phyloP scores from a whole-genome alignment of 129 eudicot genomes.

The Arctium minus region DNA sequence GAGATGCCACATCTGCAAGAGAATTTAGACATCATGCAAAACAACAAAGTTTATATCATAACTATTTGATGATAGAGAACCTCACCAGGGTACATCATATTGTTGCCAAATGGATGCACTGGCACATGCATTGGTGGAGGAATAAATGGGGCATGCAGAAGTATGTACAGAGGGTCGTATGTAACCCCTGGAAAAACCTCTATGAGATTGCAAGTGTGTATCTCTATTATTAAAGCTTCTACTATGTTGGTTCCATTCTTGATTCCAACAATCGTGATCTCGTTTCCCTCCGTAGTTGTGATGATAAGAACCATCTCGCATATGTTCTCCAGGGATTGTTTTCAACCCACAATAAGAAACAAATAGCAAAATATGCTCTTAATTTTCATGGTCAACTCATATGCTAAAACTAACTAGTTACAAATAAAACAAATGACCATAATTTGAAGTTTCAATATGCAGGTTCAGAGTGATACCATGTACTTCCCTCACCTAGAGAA shows the following conservation, averaged over 20 bases:
- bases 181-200: slow-evolving; percentile 53
- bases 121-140: slow-evolving; percentile 52
- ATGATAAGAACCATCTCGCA: slow-evolving; percentile 68
- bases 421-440: too few species aligned
- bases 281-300: slow-evolving; percentile 66
- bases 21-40: slow-evolving; percentile 5
- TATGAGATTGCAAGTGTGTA: slow-evolving; percentile 48
- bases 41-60: background rate
- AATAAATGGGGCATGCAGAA: slow-evolving; percentile 37
- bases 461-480: too few species aligned
- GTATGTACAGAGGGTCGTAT: slow-evolving; percentile 48
- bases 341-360: too few species aligned
- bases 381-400: too few species aligned
- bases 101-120: slow-evolving; percentile 49
- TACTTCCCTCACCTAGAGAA: too few species aligned
- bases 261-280: slow-evolving; percentile 75
- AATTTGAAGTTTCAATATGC: too few species aligned
- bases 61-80: slow-evolving; percentile 5
- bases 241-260: slow-evolving; percentile 61
- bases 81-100: slow-evolving; percentile 74
- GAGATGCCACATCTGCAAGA: slow-evolving; percentile 49
- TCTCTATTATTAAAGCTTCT: slow-evolving; percentile 65
- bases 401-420: too few species aligned
- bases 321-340: too few species aligned
- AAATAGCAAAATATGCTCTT: too few species aligned